phyloP scores from a whole-genome alignment of 1,284 basidiomycete genomes.

The Xanthoconium separans region DNA sequence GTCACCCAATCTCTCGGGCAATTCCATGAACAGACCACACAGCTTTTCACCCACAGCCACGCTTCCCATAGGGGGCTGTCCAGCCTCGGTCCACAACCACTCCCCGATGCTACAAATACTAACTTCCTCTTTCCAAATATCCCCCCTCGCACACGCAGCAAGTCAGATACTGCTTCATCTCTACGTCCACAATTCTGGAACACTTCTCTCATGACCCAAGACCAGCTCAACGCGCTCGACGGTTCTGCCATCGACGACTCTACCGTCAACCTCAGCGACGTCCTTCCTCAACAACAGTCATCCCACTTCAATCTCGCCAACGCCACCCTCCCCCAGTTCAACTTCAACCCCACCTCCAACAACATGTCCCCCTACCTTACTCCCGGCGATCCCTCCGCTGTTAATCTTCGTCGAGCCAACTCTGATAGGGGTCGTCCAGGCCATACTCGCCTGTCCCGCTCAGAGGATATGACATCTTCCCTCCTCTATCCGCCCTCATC shows the following conservation, averaged over 20 bases:
- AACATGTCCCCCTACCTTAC: conserved; percentile 43
- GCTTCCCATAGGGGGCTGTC: conserved; percentile 36
- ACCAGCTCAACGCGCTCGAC: conserved; percentile 33
- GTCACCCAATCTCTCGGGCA: conserved; percentile 32
- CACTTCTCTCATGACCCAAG: conserved; percentile 31
- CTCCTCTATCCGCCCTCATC: conserved; percentile 41
- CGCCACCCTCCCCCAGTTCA: conserved; percentile 27
- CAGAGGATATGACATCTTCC: conserved; percentile 46
- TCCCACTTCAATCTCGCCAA: conserved; percentile 27
- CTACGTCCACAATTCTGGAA: conserved; percentile 53
- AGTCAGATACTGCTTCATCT: conserved; percentile 59
- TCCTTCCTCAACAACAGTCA: conserved; percentile 37
- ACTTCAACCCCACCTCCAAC: conserved; percentile 23
- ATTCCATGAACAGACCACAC: conserved; percentile 30
- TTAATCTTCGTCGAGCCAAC: conserved; percentile 45
- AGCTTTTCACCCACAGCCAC: conserved; percentile 36
- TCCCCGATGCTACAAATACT: conserved; percentile 37
- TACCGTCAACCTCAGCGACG: conserved; percentile 50
- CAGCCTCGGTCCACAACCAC: conserved; percentile 31
- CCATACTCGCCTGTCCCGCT: conserved; percentile 50
- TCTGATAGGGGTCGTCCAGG: conserved; percentile 48
- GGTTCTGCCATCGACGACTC: conserved; percentile 34
- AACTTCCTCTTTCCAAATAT: conserved; percentile 34
- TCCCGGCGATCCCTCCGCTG: conserved; percentile 36
- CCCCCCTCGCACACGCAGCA: conserved; percentile 50